phyloP scores from a whole-genome alignment of 2,329 filamentous ascomycete species.

The Colletotrichum sp. region DNA sequence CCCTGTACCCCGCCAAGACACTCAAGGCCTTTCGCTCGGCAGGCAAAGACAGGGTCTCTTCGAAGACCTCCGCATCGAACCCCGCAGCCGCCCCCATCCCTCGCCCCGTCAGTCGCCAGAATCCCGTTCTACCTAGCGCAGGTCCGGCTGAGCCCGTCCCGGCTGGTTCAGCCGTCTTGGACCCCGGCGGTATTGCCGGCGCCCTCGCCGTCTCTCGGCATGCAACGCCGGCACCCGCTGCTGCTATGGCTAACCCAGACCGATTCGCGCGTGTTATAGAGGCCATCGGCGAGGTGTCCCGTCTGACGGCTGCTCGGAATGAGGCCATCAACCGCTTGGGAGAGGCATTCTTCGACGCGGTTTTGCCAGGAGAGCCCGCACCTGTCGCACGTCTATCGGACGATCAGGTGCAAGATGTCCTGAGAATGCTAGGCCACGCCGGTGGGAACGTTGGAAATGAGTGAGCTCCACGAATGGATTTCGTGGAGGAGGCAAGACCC shows the following conservation, averaged over 20 bases:
- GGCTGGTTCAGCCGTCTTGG: background rate
- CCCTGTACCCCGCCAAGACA: background rate
- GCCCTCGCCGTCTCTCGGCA: background rate
- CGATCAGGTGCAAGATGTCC: background rate
- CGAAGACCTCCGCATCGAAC: background rate
- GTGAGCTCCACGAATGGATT: background rate
- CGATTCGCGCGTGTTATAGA: background rate
- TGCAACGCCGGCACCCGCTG: background rate
- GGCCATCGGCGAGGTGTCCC: background rate
- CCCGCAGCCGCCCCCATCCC: background rate
- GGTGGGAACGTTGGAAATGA: background rate
- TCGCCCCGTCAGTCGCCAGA: background rate
- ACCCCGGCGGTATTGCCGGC: background rate
- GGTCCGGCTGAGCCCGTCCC: background rate
- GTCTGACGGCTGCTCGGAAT: background rate
- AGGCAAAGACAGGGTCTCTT: background rate
- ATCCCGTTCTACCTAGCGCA: background rate
- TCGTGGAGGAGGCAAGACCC: background rate
- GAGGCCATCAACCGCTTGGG: background rate
- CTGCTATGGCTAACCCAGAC: background rate
- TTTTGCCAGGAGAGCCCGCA: background rate
- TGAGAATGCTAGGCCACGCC: background rate
- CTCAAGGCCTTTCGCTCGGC: background rate
- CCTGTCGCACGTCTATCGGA: background rate
- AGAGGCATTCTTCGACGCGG: background rate